Base-by-base conservation (phyloP, 306 rosid genomes). In the Aeschynomene evenia region DNA sequence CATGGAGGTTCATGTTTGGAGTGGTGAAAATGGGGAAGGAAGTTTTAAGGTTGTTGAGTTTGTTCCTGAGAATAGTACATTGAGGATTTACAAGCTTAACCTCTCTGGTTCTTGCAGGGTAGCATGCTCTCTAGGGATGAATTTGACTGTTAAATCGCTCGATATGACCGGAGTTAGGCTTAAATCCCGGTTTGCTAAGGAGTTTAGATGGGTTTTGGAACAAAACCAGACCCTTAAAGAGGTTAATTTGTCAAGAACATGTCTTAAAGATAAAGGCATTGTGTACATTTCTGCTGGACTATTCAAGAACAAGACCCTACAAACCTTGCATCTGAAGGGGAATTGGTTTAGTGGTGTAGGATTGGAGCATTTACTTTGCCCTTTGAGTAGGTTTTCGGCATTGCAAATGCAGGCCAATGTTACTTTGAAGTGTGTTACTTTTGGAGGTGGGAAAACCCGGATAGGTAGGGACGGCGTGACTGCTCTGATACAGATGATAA, bases 1-100 rank as follows among this genome's bases (percentile, higher is more conserved):
- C 0, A 84, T 79, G 92, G 97, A 95, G 73, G 88, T 91, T 73
- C 92, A 95, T 76, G 74, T 95, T 77, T 91, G 99, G 99, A 78
- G 88, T 66, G 89, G 92, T 34, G 88, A 84, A 74, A 85, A 85
- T 56, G 85, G 96, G 0, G 91, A 80, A 2, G 89, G 48, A 46
- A 85, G 78, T 68, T 91, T 87, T 0, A 91, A 91, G 81, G 92
- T 94, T 40, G 97, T 94, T 23, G 99, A 94, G 79, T 91, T 95
- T 83, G 81, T 74, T 23, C 99, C 96, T 18, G 92, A 84, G 31
- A 87, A 85, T 54, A 77, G 59, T 56, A 84, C 89, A 12, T 89
- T 95, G 24, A 53, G 92, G 23, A 87, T 94, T 48, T 94, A 91
- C 72, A 75, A 76, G 84, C 86, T 91, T 4, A 83, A 86, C 52